Evolutionary conservation across 202 grass and related monocot species (phyloP).

Genomic region (Eragrostis tef): DNA sequence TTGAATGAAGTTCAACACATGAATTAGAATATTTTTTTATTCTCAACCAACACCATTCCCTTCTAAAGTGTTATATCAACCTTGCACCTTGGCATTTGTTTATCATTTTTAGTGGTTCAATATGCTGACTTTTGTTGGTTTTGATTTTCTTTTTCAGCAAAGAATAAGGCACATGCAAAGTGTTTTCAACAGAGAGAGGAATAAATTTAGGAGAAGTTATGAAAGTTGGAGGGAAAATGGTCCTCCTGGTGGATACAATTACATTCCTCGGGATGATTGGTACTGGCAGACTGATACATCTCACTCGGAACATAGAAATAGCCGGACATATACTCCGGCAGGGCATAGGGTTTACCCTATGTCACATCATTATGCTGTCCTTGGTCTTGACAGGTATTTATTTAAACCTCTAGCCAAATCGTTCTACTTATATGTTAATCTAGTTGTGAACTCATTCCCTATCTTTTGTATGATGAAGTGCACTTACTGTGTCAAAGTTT

Average conservation of each 20-base stretch:
- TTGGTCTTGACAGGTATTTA: slow-evolving; percentile 92
- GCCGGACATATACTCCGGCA: slow-evolving; percentile 47
- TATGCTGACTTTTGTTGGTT: slow-evolving; percentile 41
- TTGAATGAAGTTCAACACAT: slow-evolving; percentile 16
- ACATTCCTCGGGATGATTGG: slow-evolving; percentile 96
- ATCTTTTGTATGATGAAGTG: background rate
- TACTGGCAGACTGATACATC: slow-evolving; percentile 81
- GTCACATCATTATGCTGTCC: slow-evolving; percentile 91
- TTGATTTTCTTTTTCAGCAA: slow-evolving; percentile 59
- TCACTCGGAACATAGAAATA: slow-evolving; percentile 64
- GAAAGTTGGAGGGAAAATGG: slow-evolving; percentile 90
- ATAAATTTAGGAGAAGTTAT: slow-evolving; percentile 77
- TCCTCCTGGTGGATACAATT: slow-evolving; percentile 72
- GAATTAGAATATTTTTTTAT: slow-evolving; percentile 3
- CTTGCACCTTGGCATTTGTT: background rate
- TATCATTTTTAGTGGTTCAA: slow-evolving; percentile 11
- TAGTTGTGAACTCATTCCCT: slow-evolving; percentile 5
- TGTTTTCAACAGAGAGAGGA: slow-evolving; percentile 94
- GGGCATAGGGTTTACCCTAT: slow-evolving; percentile 64
- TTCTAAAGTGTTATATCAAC: background rate
- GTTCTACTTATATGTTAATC: slow-evolving; percentile 35
- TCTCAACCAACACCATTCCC: background rate
- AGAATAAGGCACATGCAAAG: slow-evolving; percentile 97
- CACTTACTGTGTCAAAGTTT: background rate
- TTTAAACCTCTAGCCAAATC: slow-evolving; percentile 24